A percentile compares a stretch with the other conserved stretches of the same genome.
These are phyloP conservation scores for Rhododendron griersonianum DNA, from an alignment of 148 eudicot genomes.

Conservation along the genomic window DNA sequence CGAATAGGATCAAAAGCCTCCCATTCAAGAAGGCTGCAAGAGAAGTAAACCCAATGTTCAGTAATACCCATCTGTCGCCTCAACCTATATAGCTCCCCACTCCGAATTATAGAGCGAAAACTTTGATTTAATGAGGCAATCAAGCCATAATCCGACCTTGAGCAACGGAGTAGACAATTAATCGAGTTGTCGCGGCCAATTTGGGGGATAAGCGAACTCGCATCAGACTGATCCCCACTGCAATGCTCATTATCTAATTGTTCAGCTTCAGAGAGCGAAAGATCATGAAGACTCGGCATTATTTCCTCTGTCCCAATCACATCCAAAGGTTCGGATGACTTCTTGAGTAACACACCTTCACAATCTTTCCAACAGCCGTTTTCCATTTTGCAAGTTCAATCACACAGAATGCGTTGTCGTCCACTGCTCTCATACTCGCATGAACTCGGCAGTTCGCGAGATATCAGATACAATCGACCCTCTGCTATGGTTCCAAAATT, in stretches of 20 bases:
- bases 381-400: slow-evolving; percentile 15
- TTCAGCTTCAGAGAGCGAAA: neutral
- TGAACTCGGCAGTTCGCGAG: slow-evolving; percentile 31
- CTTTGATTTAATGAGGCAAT: slow-evolving; percentile 14
- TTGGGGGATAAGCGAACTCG: slow-evolving; percentile 13
- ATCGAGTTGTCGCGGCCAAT: slow-evolving; percentile 21
- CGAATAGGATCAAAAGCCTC: slow-evolving; percentile 23
- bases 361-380: slow-evolving; percentile 11
- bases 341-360: slow-evolving; percentile 20
- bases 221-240: slow-evolving; percentile 11
- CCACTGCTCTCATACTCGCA: slow-evolving; percentile 44
- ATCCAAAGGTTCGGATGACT: slow-evolving; percentile 7
- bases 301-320: slow-evolving; percentile 1
- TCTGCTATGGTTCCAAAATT: slow-evolving; percentile 41
- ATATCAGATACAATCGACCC: slow-evolving; percentile 33
- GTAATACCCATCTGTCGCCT: slow-evolving; percentile 18
- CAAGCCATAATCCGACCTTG: slow-evolving; percentile 26
- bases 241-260: neutral
- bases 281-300: neutral
- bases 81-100: slow-evolving; percentile 23
- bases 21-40: slow-evolving; percentile 24
- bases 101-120: slow-evolving; percentile 17
- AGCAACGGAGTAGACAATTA: slow-evolving; percentile 13
- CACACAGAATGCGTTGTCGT: slow-evolving; percentile 21
- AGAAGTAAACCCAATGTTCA: slow-evolving; percentile 26